Base-by-base conservation (phyloP, 768 basidiomycete genomes). In the Porpolomopsis calyptriformis region DNA sequence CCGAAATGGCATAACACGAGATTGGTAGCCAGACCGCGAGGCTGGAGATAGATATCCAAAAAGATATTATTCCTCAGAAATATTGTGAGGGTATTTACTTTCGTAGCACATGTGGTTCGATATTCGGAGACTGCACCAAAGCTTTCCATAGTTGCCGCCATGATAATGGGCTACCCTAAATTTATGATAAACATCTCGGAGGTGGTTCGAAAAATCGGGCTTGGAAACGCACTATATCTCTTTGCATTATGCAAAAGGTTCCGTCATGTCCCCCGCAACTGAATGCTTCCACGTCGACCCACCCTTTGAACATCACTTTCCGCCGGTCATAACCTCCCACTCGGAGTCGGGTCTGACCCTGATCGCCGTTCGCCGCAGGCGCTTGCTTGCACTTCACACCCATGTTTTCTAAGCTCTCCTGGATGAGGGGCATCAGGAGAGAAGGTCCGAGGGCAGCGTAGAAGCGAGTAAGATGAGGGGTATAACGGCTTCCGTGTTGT, bases 81-180 rank as follows among this genome's bases (percentile, higher is more conserved):
- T n/a, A n/a, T n/a, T n/a, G n/a, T n/a, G n/a, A n/a, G n/a, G n/a
- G n/a, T n/a, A n/a, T 5, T 31, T 38, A 45, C 65, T 67, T 70
- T 49, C 58, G 53, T 43, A 68, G 48, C 4, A 88, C 83, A 61
- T 81, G 73, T 12, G 77, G 80, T 43, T 70, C 72, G 8, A 89
- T 67, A 1, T 56, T 55, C 0, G 66, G 60, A 8, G 76, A 75
- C 52, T 61, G 54, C 35, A 85, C 73, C 36, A 84, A 53, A 5
- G 65, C 67, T 56, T 79, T 85, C 82, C 85, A 89, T 29, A 88
- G 66, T 57, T 75, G 72, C 33, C 85, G 67, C 86, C 85, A 88
- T 35, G 78, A 82, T 41, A 86, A 74, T 19, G 85, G 85, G 57
- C 77, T 83, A 0, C 85, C 85, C 81, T 86, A 31, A 31, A 31